phyloP scores from a whole-genome alignment of 345 rosid species.

The Odontarrhena argentea region DNA sequence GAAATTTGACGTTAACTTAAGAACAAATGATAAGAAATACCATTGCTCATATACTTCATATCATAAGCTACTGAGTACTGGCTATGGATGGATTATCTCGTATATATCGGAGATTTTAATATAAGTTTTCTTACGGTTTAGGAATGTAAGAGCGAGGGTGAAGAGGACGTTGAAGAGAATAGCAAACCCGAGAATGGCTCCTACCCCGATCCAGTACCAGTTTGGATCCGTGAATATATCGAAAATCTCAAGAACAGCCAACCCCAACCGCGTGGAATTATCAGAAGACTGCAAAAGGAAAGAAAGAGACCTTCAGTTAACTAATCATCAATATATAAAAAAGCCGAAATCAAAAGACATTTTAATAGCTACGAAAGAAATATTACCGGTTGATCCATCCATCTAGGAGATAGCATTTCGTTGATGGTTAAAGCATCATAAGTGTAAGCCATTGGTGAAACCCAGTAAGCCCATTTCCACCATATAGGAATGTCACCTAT shows the following conservation, averaged over 20 bases:
- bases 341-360: not conserved
- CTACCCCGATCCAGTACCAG: constrained; percentile 90
- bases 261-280: constrained; percentile 52
- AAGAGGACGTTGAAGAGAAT: constrained; percentile 77
- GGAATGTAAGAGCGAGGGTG: constrained; percentile 66
- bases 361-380: not conserved
- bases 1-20: constrained; percentile 1
- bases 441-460: constrained; percentile 80
- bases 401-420: constrained; percentile 78
- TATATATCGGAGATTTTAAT: not conserved
- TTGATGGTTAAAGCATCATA: constrained; percentile 69
- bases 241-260: constrained; percentile 56
- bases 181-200: constrained; percentile 59
- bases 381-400: constrained; percentile 68
- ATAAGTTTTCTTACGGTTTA: constrained; percentile 58
- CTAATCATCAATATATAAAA: not conserved
- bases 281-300: constrained; percentile 57
- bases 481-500: constrained; percentile 74
- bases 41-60: not conserved
- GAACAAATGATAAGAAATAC: not conserved
- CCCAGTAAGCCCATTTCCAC: constrained; percentile 95
- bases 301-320: not conserved
- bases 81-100: constrained; percentile 5
- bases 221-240: constrained; percentile 52
- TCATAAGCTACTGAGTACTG: not conserved